Evolutionary conservation across 768 basidiomycete genomes (phyloP), one percentile per base, ranked within the genome.

Genomic region (Cystobasidium tubakii): DNA sequence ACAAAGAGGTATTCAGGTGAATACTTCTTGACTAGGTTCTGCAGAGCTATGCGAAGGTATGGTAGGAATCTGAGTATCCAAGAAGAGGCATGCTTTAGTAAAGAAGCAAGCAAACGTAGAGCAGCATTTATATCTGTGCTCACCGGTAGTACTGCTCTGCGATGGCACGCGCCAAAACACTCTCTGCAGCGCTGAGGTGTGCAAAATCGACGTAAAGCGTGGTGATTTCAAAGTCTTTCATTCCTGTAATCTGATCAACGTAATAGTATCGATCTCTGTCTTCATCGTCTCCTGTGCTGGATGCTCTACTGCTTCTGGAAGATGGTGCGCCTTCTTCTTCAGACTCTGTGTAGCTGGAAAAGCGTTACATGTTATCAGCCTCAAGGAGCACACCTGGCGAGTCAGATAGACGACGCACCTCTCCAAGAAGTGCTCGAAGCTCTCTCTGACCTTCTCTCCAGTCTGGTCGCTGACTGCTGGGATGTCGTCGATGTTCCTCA

Each of bases 161-260:
- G 74, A 99, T 91, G 1, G 95, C 95, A 76, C 90, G 87, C 0
- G 95, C 94, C 23, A 98, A 88, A 4, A 93, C 89, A 76, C 96
- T 93, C 80, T 98, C 94, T 67, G 88, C 86, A 80, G 89, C 87
- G 31, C 96, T 86, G 42, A 98, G 85, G 80, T 99, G 93, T 12
- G 87, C 86, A 74, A 89, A 98, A 83, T 98, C 94, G 82, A 99
- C 89, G 80, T 97, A 99, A 80, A 99, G 88, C 0, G 95, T 98
- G 10, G 92, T 91, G 66, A 96, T 85, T 80, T 93, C 90, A 80
- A 90, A 93, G 80, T 94, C 91, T 75, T 90, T 89, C 92, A 99
- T 92, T 46, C 88, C 90, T 81, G 90, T 89, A 79, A 99, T 90
- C 82, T 97, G 95, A 73, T 93, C 89, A 79, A 97, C 84, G 80